Evolutionary conservation across 306 rosid species (phyloP).

Genomic region (Castanopsis chinensis): DNA sequence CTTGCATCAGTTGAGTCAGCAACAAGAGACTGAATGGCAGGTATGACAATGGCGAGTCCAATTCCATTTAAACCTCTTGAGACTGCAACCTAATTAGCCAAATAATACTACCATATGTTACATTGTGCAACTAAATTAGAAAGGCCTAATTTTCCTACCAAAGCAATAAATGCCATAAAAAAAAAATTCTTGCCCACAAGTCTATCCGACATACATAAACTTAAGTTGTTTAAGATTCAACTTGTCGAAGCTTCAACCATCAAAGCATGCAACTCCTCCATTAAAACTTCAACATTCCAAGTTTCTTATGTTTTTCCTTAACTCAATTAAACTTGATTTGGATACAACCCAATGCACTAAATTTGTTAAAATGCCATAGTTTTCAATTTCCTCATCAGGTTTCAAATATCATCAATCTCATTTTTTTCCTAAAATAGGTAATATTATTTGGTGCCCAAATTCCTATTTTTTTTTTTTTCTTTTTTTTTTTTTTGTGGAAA

Average conservation of each 20-base stretch:
- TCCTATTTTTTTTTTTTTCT: not conserved
- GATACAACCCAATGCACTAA: too few relatives aligned
- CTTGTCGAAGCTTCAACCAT: not conserved
- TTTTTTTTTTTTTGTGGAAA: too few relatives aligned
- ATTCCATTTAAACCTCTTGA: constrained; percentile 88
- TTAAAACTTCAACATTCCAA: not conserved
- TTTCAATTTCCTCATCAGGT: not conserved
- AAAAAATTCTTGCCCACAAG: not conserved
- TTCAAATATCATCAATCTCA: not conserved
- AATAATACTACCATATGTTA: not conserved
- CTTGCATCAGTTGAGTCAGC: constrained; percentile 72
- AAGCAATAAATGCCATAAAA: not conserved
- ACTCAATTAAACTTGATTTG: too few relatives aligned
- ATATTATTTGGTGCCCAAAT: not conserved
- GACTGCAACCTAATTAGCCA: constrained; percentile 58
- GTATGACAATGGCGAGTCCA: constrained; percentile 79
- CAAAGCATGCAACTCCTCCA: not conserved
- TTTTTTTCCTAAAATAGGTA: not conserved
- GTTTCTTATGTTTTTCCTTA: not conserved
- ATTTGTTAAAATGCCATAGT: not conserved
- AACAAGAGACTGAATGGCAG: constrained; percentile 74
- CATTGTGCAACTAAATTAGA: not conserved
- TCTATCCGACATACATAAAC: not conserved
- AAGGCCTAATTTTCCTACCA: not conserved
- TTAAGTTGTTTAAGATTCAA: too few relatives aligned